Percentiles rank a stretch among this genome's conserved stretches.
phyloP scores from a whole-genome alignment of 192 early-diverging fungal species.

The Mortierella hygrophila region DNA sequence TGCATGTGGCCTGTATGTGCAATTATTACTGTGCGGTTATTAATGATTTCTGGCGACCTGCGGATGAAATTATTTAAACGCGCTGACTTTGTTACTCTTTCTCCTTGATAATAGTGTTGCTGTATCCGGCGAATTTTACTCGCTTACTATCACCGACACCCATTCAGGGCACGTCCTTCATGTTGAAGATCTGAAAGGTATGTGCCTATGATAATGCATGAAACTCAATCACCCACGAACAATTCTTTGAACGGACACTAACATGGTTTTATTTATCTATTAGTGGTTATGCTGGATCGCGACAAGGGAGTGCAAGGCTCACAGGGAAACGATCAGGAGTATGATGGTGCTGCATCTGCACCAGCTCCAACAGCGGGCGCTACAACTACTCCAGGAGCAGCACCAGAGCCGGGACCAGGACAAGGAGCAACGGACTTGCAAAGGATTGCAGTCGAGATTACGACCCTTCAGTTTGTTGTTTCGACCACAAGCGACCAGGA shows the following conservation, averaged over 20 bases:
- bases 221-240: background rate
- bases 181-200: conserved; percentile 51
- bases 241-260: background rate
- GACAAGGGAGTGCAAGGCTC: background rate
- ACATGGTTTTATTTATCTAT: background rate
- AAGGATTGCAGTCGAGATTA: conserved; percentile 40
- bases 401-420: background rate
- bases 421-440: conserved; percentile 3
- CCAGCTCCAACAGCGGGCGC: background rate
- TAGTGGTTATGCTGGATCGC: conserved; percentile 42
- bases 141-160: conserved; percentile 38
- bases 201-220: background rate
- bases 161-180: conserved; percentile 25
- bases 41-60: too few species aligned
- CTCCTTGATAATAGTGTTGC: conserved; percentile 23
- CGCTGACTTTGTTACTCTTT: background rate
- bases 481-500: conserved; percentile 50
- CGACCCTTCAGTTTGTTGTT: conserved; percentile 34
- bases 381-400: background rate
- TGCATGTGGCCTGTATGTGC: conserved; percentile 41
- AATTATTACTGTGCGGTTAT: background rate
- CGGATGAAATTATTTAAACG: background rate
- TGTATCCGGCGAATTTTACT: conserved; percentile 46
- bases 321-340: background rate
- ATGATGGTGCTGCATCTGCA: background rate